Evolutionary conservation across 495 filamentous ascomycete genomes (phyloP), one percentile per base, ranked within the genome.

Genomic region (Penicillium ucsense): DNA sequence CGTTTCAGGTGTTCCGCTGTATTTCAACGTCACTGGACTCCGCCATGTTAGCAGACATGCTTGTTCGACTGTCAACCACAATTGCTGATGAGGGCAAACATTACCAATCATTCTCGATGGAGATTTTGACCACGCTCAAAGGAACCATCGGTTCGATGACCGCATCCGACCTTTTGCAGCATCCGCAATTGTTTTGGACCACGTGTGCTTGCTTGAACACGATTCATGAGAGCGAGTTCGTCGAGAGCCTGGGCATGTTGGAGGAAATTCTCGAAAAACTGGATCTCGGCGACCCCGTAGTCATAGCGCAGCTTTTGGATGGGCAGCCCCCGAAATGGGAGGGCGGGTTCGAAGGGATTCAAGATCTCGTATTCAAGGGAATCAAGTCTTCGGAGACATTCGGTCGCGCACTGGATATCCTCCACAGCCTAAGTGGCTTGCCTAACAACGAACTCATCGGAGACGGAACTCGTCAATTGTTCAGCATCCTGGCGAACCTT

Each of bases 121-220:
- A 99, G 58, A 95, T 97, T 57, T 71, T 99, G 29, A 95, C 89
- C 1, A 97, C 92, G 0, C 63, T 99, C 38, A 88, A 90, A 49
- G 87, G 89, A 0, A 84, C 96, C 46, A 92, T 97, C 48, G 77
- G 79, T 47, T 88, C 88, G 29, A 71, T 95, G 20, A 81, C 87
- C n/a, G 75, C 83, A 3, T 71, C 81, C 20, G 85, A 92, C 63
- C 74, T 99, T 9, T 52, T 95, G 37, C 81, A 84, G 34, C 95
- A 91, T 51, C 90, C 92, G 5, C 89, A 96, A 55, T 69, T 97
- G 2, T 99, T 97, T 67, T 99, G 92, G 92, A 91, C 91, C 2
- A 94, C 87, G 3, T 95, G 89, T 57, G 91, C 92, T 30, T 97
- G 92, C 59, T 70, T 97, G 35, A 88, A 96, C 59, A 96, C 92